phyloP scores from a whole-genome alignment of 257 asterid genomes.

The Gentiana straminea region DNA sequence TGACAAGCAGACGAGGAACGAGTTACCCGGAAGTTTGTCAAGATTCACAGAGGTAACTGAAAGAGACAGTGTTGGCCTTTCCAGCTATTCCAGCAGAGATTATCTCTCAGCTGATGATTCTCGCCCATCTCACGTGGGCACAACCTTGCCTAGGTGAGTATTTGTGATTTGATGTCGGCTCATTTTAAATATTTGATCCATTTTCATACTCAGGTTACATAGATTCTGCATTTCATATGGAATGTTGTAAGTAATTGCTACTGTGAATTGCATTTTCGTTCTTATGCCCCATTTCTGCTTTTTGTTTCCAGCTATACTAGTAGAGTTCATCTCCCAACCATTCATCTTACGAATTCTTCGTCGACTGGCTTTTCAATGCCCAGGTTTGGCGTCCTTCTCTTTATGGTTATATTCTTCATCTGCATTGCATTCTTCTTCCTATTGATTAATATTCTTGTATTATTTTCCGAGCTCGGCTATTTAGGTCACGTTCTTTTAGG shows the following conservation, averaged over 20 bases:
- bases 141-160: constrained; percentile 31
- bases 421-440: too few relatives aligned
- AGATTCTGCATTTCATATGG: too few relatives aligned
- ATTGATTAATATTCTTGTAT: too few relatives aligned
- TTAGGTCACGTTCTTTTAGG: too few relatives aligned
- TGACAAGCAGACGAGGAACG: constrained; percentile 27
- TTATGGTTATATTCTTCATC: too few relatives aligned
- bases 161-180: background rate
- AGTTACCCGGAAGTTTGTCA: constrained; percentile 28
- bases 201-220: too few relatives aligned
- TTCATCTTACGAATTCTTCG: constrained; percentile 11
- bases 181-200: too few relatives aligned
- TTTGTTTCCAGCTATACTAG: constrained; percentile 11
- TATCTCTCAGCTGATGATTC: constrained; percentile 23
- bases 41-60: constrained; percentile 26
- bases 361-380: constrained; percentile 10
- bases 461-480: too few relatives aligned
- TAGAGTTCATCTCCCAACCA: constrained; percentile 13
- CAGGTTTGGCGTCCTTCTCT: constrained; percentile 9
- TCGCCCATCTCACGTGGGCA: constrained; percentile 23
- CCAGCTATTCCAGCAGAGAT: constrained; percentile 29
- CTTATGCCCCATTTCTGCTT: background rate
- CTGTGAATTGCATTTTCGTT: background rate
- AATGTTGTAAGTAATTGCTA: too few relatives aligned
- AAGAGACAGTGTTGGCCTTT: constrained; percentile 22